These are phyloP conservation scores for Trichoderma virens DNA, from an alignment of 495 filamentous ascomycete genomes.

Conservation along the genomic window DNA sequence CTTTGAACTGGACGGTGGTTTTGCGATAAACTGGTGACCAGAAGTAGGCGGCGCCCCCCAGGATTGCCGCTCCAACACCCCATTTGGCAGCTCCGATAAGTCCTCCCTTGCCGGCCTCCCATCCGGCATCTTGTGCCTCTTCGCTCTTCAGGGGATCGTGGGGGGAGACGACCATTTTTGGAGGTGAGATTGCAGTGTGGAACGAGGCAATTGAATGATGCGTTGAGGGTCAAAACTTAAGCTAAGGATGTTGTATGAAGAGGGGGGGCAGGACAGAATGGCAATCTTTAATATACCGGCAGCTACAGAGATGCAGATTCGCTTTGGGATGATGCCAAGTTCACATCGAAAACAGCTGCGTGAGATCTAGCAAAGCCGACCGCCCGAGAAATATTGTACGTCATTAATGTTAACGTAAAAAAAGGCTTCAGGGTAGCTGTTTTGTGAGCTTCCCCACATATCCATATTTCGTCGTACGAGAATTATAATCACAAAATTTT, in stretches of 20 bases:
- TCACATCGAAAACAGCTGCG: background rate
- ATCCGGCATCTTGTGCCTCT: slow-evolving; percentile 52
- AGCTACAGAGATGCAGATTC: background rate
- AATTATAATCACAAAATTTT: background rate
- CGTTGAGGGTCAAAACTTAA: background rate
- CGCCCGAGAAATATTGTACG: background rate
- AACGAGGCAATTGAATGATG: background rate
- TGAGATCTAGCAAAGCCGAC: background rate
- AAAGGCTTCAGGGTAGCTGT: slow-evolving; percentile 5
- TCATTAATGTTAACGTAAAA: background rate
- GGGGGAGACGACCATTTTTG: slow-evolving; percentile 12
- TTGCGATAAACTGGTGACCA: slow-evolving; percentile 70
- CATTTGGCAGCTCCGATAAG: slow-evolving; percentile 55
- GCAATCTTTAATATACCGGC: background rate
- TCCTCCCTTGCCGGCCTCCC: slow-evolving; percentile 55
- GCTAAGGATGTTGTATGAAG: background rate
- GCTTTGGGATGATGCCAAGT: background rate
- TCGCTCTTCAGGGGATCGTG: slow-evolving; percentile 37
- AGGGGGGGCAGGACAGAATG: background rate
- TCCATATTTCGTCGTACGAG: background rate
- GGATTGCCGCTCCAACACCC: slow-evolving; percentile 49
- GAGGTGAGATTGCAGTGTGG: background rate
- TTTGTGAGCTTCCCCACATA: background rate
- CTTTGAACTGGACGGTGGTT: slow-evolving; percentile 84
- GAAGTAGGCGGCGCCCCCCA: slow-evolving; percentile 48